Base-by-base conservation (phyloP, 2,329 filamentous ascomycete species). In the Scytalidium lignicola region DNA sequence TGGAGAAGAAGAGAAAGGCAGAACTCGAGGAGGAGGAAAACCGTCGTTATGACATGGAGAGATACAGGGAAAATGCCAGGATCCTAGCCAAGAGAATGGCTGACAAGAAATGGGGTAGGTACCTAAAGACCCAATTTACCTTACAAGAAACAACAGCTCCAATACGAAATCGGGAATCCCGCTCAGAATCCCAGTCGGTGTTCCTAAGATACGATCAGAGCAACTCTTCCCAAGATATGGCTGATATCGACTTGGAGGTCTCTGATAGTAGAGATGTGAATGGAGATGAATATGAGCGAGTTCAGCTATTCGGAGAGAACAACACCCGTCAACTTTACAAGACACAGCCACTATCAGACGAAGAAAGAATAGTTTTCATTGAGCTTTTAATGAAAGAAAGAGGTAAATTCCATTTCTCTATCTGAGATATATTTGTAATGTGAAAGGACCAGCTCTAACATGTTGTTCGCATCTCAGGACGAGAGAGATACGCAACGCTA, bases 401-500 rank as follows among this genome's bases (percentile, higher is more conserved):
- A 23, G 51, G 32, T 37, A 17, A 28, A 17, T 37, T 7, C n/a
- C n/a, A 15, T n/a, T 15, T 13, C 8, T 13, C 32, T 4, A 7
- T 4, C 32, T 13, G 13, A 37, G 7, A 37, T n/a, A 37, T 37
- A 15, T 8, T 17, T n/a, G 4, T n/a, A 37, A 5, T 13, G 32
- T 37, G n/a, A n/a, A n/a, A 37, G 12, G 5, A 37, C 4, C 5
- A n/a, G 10, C 32, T 17, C 53, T 54, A 43, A 57, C 37, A 23
- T 26, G 22, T 19, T 20, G 6, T 37, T 13, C 5, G 10, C n/a
- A 13, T 20, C 3, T 12, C 15, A 51, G 50, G 50, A 17, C 45
- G 23, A 3, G 53, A 57, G 41, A 51, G 55, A 23, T 62, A 60
- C 41, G 41, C 51, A 40, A 47, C 46, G 15, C 51, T 57, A 3